Percentiles rank a stretch among this genome's conserved stretches.
Conservation (phyloP, 768 basidiomycete genomes). For the Podaxis sp. region DNA sequence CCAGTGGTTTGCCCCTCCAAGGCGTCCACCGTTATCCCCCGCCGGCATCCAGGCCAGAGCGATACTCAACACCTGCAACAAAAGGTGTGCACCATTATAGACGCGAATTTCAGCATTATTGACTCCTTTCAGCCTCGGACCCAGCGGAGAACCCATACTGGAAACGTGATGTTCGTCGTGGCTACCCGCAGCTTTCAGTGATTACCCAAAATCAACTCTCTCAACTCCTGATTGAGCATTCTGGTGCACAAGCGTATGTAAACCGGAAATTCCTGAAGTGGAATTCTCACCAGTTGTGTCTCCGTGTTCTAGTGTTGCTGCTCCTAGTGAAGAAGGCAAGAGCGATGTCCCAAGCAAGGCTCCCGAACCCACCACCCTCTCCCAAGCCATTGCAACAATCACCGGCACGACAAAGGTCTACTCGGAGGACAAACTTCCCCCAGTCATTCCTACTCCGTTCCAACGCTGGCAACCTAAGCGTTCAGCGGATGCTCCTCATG, state of each 20-base stretch:
- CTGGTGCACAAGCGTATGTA: constrained; percentile 61
- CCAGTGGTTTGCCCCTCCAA: constrained; percentile 81
- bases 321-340: constrained; percentile 46
- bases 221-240: constrained; percentile 77
- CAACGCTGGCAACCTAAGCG: constrained; percentile 73
- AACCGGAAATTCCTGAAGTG: not conserved
- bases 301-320: constrained; percentile 42
- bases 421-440: constrained; percentile 66
- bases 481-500: constrained; percentile 80
- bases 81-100: constrained; percentile 52
- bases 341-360: constrained; percentile 44
- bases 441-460: constrained; percentile 63
- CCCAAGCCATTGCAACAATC: constrained; percentile 69
- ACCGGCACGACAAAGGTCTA: constrained; percentile 56
- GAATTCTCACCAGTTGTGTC: not conserved
- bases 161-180: constrained; percentile 92
- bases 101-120: not conserved
- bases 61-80: constrained; percentile 84
- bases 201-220: constrained; percentile 85
- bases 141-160: constrained; percentile 90
- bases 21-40: constrained; percentile 76
- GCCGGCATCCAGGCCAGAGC: constrained; percentile 86
- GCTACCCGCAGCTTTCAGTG: constrained; percentile 89
- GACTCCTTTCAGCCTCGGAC: constrained; percentile 65
- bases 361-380: constrained; percentile 54